Percentiles rank a stretch among this genome's conserved stretches.
phyloP scores from a whole-genome alignment of 2,329 filamentous ascomycete species.

The Fusarium nematophilum region DNA sequence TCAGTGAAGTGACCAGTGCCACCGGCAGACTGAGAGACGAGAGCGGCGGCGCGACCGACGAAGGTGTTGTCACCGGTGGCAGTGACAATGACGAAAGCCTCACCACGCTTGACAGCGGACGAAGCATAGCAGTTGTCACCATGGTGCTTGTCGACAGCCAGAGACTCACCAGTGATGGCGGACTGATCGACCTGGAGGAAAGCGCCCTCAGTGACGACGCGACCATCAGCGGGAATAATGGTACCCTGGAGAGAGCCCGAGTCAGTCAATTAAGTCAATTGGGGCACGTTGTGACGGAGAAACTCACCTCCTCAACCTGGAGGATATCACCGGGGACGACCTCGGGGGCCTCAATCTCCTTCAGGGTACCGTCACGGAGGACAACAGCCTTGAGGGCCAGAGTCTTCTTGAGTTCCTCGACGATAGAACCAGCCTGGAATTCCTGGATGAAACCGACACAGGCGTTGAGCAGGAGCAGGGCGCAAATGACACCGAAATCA shows the following conservation, averaged over 20 bases:
- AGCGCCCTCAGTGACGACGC: conserved; percentile 83
- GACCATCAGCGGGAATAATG: conserved; percentile 90
- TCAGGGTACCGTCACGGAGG: conserved; percentile 79
- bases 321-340: conserved; percentile 92
- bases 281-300: too few species aligned
- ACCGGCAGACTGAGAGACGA: conserved; percentile 80
- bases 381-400: conserved; percentile 89
- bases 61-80: conserved; percentile 91
- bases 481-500: conserved; percentile 92
- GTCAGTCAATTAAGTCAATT: too few species aligned
- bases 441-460: conserved; percentile 89
- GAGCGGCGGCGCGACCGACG: conserved; percentile 87
- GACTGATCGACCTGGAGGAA: conserved; percentile 94
- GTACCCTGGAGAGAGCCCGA: too few species aligned
- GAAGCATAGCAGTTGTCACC: conserved; percentile 86
- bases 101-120: conserved; percentile 90
- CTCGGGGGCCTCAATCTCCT: conserved; percentile 84
- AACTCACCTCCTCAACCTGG: conserved; percentile 88
- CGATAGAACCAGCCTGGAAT: conserved; percentile 89
- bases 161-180: conserved; percentile 89
- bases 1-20: conserved; percentile 90
- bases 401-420: conserved; percentile 91
- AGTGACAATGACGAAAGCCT: conserved; percentile 84
- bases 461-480: conserved; percentile 84
- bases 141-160: conserved; percentile 89